These are phyloP conservation scores for Mycena maculata DNA, from an alignment of 768 basidiomycete genomes.

Conservation along the genomic window DNA sequence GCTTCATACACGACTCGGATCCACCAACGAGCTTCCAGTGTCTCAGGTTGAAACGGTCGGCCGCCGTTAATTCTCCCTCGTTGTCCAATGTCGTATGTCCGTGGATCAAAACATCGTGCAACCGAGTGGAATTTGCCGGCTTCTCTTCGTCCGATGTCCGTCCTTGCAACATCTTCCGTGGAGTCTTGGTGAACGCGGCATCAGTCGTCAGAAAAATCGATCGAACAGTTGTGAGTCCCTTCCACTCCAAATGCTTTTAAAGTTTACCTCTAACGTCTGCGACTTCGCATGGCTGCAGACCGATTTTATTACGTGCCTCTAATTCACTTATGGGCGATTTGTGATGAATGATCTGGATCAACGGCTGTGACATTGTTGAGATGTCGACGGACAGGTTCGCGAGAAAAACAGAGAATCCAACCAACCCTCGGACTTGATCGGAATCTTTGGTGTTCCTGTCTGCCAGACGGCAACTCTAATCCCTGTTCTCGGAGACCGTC, in stretches of 20 bases:
- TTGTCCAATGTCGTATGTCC: too few relatives aligned
- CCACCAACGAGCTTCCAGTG: too few relatives aligned
- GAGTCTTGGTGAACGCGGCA: background rate
- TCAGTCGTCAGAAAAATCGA: background rate
- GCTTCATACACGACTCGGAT: too few relatives aligned
- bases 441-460: background rate
- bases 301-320: conserved; percentile 13
- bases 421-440: conserved; percentile 11
- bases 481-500: background rate
- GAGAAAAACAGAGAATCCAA: background rate
- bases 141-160: background rate
- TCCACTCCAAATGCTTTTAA: background rate
- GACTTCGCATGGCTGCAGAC: background rate
- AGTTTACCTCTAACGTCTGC: background rate
- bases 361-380: conserved; percentile 8
- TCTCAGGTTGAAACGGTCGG: too few relatives aligned
- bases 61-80: too few relatives aligned
- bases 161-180: background rate
- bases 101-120: background rate
- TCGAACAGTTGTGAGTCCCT: background rate
- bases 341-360: conserved; percentile 11
- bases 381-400: background rate
- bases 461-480: background rate
- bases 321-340: conserved; percentile 8
- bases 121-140: background rate